Evolutionary conservation across 257 asterid species (phyloP), one percentile per base, ranked within the genome.

Genomic region (Craterostigma plantagineum): DNA sequence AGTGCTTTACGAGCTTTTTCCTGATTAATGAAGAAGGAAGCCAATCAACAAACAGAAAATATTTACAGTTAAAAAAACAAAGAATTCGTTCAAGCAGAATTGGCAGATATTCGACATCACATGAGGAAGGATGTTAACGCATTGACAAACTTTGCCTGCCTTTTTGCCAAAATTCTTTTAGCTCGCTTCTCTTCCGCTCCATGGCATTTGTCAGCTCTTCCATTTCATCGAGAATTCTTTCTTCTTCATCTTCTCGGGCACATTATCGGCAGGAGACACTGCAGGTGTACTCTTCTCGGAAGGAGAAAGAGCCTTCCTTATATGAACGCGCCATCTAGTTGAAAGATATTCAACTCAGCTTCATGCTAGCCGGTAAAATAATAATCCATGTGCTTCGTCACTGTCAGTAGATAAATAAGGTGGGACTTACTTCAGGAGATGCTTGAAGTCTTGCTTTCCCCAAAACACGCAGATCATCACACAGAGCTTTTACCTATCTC

Each of bases 361-460:
- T 17, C 36, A 11, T n/a, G n/a, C n/a, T n/a, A n/a, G n/a, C 15
- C 2, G 17, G 16, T 41, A 14, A 41, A 41, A 41, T 1, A 12
- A 11, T 8, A 41, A 9, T 41, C 45, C 13, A 8, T n/a, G 1
- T 11, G 10, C 8, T 16, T 11, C 16, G n/a, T n/a, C n/a, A n/a
- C n/a, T 5, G 16, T 11, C 15, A 41, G 10, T 41, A 11, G 10
- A 15, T 8, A 14, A n/a, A 2, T n/a, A 8, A 41, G 7, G 17
- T 16, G 6, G 33, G 11, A 34, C 84, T 63, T 73, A 90, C 99
- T 77, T 90, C 27, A 90, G 18, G 45, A 83, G 73, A 71, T 75
- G 65, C 78, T 73, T 83, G 52, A 90, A 80, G 38, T 83, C 96
- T 66, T 90, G 96, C 72, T 79, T 90, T 52, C 94, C n/a, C 94